Evolutionary conservation across 2,329 filamentous ascomycete species (phyloP).

Genomic region (Diaporthe sp.): DNA sequence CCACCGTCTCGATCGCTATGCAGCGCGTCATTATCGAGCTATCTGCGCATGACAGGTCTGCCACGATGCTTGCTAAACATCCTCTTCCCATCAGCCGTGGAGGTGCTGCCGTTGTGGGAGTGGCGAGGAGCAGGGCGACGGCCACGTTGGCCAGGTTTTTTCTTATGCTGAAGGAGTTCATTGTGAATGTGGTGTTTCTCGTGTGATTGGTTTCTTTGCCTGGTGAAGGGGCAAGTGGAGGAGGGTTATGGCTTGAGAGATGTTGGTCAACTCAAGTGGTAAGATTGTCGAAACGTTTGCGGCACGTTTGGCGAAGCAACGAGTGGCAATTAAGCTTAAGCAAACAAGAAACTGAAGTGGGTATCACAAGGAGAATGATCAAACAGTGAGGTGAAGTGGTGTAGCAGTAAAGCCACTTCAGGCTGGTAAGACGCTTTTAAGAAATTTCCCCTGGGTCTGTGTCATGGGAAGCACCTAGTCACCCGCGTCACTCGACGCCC

Average conservation of each 20-base stretch:
- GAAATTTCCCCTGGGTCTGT: not conserved
- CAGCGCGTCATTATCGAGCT: not conserved
- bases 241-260: not conserved
- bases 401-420: not conserved
- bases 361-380: conserved; percentile 24
- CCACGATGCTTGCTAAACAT: not conserved
- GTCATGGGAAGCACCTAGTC: not conserved
- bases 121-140: conserved; percentile 1
- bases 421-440: conserved; percentile 17
- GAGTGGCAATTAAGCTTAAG: conserved; percentile 8
- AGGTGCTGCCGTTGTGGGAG: not conserved
- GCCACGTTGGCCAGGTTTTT: not conserved
- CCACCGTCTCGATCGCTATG: not conserved
- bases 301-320: conserved; percentile 6
- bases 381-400: not conserved
- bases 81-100: not conserved
- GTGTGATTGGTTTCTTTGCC: not conserved
- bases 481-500: not conserved
- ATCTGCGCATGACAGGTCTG: conserved; percentile 4
- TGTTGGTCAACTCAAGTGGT: not conserved
- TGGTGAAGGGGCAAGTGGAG: not conserved
- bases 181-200: not conserved
- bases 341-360: conserved; percentile 18
- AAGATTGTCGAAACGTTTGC: not conserved
- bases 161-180: conserved; percentile 23